Evolutionary conservation across 2,329 filamentous ascomycete genomes (phyloP).

Genomic region (Cladorrhinum sp.): DNA sequence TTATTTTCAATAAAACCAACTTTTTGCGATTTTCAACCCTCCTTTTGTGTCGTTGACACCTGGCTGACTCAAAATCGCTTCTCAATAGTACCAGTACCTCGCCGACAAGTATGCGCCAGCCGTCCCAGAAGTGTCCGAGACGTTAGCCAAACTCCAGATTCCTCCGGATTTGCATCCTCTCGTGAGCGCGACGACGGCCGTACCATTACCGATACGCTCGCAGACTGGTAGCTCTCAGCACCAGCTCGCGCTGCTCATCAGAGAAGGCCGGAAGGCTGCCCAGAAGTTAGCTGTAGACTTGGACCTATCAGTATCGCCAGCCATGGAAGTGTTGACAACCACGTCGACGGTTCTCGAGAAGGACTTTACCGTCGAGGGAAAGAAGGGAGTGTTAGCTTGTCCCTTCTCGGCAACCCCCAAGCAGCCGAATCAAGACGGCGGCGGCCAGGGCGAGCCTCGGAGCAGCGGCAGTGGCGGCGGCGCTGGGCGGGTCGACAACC

Average conservation of each 20-base stretch:
- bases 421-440: slow-evolving; percentile 24
- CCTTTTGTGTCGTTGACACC: slow-evolving; percentile 1
- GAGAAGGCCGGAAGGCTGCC: slow-evolving; percentile 60
- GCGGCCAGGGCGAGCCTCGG: slow-evolving; percentile 3
- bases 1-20: slow-evolving; percentile 3
- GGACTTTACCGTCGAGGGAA: slow-evolving; percentile 86
- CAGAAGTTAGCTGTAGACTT: slow-evolving; percentile 47
- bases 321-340: slow-evolving; percentile 46
- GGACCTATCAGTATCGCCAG: slow-evolving; percentile 42
- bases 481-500: slow-evolving; percentile 19
- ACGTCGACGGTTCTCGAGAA: slow-evolving; percentile 68
- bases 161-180: slow-evolving; percentile 47
- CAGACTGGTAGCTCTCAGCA: slow-evolving; percentile 47
- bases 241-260: slow-evolving; percentile 60
- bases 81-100: slow-evolving; percentile 57
- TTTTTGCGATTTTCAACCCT: slow-evolving; percentile 7
- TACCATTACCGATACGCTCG: slow-evolving; percentile 53
- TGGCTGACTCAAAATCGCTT: slow-evolving; percentile 20
- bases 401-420: slow-evolving; percentile 62
- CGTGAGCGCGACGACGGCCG: slow-evolving; percentile 47
- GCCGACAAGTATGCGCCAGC: slow-evolving; percentile 67
- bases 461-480: not conserved
- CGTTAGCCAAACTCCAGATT: slow-evolving; percentile 63
- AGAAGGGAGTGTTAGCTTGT: slow-evolving; percentile 74
- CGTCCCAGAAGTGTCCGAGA: slow-evolving; percentile 64